Evolutionary conservation across 192 early-diverging fungal species (phyloP), one percentile per base, ranked within the genome.

Genomic region (Podila clonocystis): DNA sequence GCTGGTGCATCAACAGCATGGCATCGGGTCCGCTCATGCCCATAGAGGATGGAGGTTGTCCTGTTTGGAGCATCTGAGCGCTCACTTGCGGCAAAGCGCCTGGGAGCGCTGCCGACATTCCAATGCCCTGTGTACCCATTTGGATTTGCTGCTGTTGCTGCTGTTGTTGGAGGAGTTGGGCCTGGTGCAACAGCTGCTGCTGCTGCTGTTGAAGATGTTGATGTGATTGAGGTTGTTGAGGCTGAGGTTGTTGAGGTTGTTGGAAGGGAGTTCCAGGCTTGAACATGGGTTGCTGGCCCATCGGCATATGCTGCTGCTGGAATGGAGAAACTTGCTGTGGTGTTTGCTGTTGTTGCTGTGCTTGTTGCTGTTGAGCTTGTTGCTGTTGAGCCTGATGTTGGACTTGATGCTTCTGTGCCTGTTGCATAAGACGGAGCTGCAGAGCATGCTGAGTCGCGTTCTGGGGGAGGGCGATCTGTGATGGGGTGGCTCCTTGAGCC

Each of bases 201-300:
- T 71, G 63, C 24, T 73, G 38, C 65, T 73, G 73, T n/a, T 72
- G 67, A 31, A 63, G 65, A 2, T 74, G 73, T 31, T 75, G 73
- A 8, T 68, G 67, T 2, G 29, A 50, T 33, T 63, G 72, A 8
- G n/a, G 20, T 52, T 59, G 58, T 36, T 45, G 63, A 31, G 30
- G 48, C 24, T 50, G 63, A 28, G 38, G 64, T 38, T 73, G 71
- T n/a, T 59, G 58, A 7, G 22, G 67, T 50, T 66, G 64, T 24
- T 55, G 52, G 12, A 55, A 55, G 20, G 59, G 26, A 19, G 28
- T 20, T 61, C 59, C 59, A 17, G 59, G 59, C 29, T 31, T 61
- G 59, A 61, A 26, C 52, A 55, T 55, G 52, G 50, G n/a, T 61
- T 61, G 59, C 26, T 41, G 68, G 22, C 11, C 38, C 28, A 61